Evolutionary conservation across 1,284 basidiomycete species (phyloP), one percentile per base, ranked within the genome.

Genomic region (Rhodotorula sp.): DNA sequence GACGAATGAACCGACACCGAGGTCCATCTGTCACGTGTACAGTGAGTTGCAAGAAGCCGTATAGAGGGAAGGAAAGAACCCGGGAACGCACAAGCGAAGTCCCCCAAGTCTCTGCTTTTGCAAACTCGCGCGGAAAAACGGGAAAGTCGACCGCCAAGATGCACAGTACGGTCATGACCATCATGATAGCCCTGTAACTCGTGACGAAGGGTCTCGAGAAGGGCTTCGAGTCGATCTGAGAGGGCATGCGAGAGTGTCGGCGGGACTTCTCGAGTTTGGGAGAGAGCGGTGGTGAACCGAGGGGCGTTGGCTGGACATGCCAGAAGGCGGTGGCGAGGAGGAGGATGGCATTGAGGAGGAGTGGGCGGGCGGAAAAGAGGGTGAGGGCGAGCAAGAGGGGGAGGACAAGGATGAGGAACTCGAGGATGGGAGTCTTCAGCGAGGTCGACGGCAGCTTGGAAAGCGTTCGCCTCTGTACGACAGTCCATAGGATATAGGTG

Each of bases 81-180:
- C 9, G 8, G 19, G 2, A 51, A 84, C 88, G 76, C 74, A 94
- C 92, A 80, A 96, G 77, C 30, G 93, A 95, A 0, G 92, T 92
- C 0, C 96, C 96, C 81, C 88, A 97, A 0, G 90, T 90, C 81
- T 99, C 94, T 78, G 92, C 95, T 79, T 99, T 99, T 17, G 90
- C 93, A 59, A 96, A 85, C 13, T 82, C 81, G 20, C 96, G 86
- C 0, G 95, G 95, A 78, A 98, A 99, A 32, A 95, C 85, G 0
- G 86, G 86, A 78, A 99, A 99, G 79, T 99, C 96, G 58, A 99
- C 95, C 0, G 96, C 95, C 13, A 99, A 86, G 71, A 99, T 99
- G 51, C 88, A 89, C 54, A 96, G 84, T 52, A 90, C 82, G 0
- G 96, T 98, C 84, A 99, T 87, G 46, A 97, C 82, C 85, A 99